Conservation (phyloP, 768 basidiomycete genomes). For the Naganishia vishniacii region DNA sequence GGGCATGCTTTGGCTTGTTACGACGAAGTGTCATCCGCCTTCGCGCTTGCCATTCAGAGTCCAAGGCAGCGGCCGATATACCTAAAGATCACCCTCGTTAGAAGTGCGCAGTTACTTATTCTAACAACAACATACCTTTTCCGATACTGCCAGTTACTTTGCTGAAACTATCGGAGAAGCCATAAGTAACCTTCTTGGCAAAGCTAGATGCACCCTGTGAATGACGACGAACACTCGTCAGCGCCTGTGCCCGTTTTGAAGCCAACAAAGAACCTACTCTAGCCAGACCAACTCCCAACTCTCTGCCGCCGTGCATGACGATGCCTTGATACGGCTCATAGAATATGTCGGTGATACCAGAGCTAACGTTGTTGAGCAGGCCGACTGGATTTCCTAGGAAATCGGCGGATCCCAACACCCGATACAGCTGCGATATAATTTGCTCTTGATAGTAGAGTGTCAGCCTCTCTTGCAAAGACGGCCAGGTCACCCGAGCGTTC, state of each 20-base stretch:
- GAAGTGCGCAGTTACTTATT: background rate
- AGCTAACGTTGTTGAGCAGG: conserved; percentile 95
- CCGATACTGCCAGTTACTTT: conserved; percentile 96
- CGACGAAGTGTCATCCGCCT: conserved; percentile 81
- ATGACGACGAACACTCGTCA: background rate
- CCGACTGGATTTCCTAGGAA: conserved; percentile 76
- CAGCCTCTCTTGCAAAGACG: conserved; percentile 77
- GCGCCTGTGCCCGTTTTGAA: no score
- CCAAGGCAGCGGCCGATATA: conserved; percentile 85
- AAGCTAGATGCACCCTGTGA: conserved; percentile 91
- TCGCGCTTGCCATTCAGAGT: conserved; percentile 87
- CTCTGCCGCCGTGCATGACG: conserved; percentile 91
- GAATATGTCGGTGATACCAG: conserved; percentile 95
- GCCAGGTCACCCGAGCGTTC: conserved; percentile 80
- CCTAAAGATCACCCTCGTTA: conserved; percentile 53
- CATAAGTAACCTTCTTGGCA: conserved; percentile 97
- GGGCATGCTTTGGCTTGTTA: conserved; percentile 92
- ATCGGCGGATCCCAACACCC: conserved; percentile 95
- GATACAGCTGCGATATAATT: conserved; percentile 85
- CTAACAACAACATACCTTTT: conserved; percentile 60
- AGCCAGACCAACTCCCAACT: conserved; percentile 87
- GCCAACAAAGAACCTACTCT: conserved; percentile 60
- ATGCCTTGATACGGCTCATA: conserved; percentile 97
- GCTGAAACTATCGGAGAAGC: conserved; percentile 90
- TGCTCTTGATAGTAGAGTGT: conserved; percentile 90